These are phyloP conservation scores for Penicillium brevicompactum DNA, from an alignment of 2,329 filamentous ascomycete species.

Conservation along the genomic window DNA sequence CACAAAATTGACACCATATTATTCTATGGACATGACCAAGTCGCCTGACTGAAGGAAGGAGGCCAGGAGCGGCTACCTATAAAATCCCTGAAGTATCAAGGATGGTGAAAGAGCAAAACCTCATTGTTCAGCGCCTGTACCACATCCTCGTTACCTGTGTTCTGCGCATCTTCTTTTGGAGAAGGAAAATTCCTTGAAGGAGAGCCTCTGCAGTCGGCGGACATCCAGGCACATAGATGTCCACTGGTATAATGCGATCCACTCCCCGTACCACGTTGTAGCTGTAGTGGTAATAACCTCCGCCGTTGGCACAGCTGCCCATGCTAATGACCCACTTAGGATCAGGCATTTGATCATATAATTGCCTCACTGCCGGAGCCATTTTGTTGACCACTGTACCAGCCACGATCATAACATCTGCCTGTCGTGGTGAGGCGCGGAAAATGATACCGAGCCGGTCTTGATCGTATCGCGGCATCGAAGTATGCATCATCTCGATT, in stretches of 20 bases:
- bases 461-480: conserved; percentile 85
- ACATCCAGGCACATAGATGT: conserved; percentile 78
- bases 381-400: conserved; percentile 96
- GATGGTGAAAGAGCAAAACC: neutral
- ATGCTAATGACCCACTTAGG: conserved; percentile 85
- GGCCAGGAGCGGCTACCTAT: too few species aligned
- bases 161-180: conserved; percentile 73
- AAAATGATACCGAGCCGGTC: conserved; percentile 89
- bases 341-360: conserved; percentile 96
- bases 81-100: too few species aligned
- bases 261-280: conserved; percentile 76
- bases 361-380: conserved; percentile 84
- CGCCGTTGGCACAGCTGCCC: conserved; percentile 82
- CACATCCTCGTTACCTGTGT: conserved; percentile 55
- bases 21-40: too few species aligned
- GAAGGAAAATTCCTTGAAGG: conserved; percentile 68
- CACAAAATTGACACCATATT: too few species aligned
- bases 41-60: too few species aligned
- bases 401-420: conserved; percentile 91
- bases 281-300: conserved; percentile 85
- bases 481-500: conserved; percentile 91
- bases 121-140: conserved; percentile 51
- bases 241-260: conserved; percentile 76
- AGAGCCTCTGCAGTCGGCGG: conserved; percentile 56
- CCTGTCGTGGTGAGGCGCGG: conserved; percentile 82